Evolutionary conservation across 495 filamentous ascomycete species (phyloP).

Genomic region (Penicillium daleae): DNA sequence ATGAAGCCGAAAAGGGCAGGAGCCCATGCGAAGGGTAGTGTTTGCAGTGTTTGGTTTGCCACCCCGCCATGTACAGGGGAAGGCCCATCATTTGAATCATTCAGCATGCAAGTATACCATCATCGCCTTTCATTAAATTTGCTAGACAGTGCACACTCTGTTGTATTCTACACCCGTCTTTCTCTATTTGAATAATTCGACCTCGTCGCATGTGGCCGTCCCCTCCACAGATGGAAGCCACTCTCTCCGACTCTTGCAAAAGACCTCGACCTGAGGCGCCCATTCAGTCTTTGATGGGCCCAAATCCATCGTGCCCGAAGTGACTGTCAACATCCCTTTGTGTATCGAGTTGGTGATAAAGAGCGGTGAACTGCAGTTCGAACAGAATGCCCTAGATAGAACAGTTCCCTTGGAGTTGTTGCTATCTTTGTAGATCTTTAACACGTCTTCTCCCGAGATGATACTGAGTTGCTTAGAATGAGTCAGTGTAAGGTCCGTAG

Average conservation of each 20-base stretch:
- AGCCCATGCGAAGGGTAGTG: background rate
- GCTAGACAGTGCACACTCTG: background rate
- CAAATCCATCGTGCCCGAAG: background rate
- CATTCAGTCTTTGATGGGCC: background rate
- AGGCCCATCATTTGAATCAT: too few species aligned
- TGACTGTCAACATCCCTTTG: background rate
- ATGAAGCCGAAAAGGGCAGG: conserved; percentile 2
- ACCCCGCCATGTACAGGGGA: too few species aligned
- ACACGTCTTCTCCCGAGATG: background rate
- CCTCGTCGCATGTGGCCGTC: background rate
- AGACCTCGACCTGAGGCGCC: background rate
- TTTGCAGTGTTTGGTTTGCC: conserved; percentile 8
- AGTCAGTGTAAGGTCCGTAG: background rate
- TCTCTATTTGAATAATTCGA: background rate
- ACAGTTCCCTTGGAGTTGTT: background rate
- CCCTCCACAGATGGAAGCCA: background rate
- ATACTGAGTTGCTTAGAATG: background rate
- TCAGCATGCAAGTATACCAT: too few species aligned
- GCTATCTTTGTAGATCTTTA: background rate
- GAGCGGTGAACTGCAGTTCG: background rate
- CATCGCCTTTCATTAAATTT: too few species aligned
- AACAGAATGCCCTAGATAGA: background rate
- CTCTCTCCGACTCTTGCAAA: background rate
- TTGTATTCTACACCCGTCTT: background rate
- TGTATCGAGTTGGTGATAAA: background rate